Evolutionary conservation across 202 grass and related monocot species (phyloP), one percentile per base, ranked within the genome.

Genomic region (Bolboschoenoplectus hybrid): DNA sequence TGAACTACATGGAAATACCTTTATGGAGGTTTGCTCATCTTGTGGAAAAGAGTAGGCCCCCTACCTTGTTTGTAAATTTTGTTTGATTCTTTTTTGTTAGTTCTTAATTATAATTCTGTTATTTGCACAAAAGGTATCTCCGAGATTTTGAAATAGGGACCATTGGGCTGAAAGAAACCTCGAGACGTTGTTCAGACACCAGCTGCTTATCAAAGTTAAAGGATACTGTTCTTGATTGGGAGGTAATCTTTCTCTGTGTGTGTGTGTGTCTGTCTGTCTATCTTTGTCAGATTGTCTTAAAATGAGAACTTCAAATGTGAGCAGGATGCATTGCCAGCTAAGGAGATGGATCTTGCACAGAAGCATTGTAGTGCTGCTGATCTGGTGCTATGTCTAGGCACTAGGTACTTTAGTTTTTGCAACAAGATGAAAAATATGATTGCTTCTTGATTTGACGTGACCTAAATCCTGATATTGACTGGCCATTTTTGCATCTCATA

Each of bases 71-170:
- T 10, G 49, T 85, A 32, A 89, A 80, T 16, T 50, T 67, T 77
- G 13, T 81, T 82, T 81, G 74, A 2, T 85, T 45, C 2, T 35
- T 58, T 57, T 68, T 58, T 1, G 64, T 60, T 85, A 3, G 61
- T 61, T 83, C 19, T 86, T 44, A n/a, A 76, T 74, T 86, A 53
- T 65, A 86, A 14, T 81, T 58, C 43, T 76, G 51, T 79, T 53
- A 56, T 86, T 78, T 74, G 74, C 61, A 61, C 35, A 85, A 51
- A 90, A 97, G 95, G 88, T 97, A 95, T 82, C 46, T 97, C 67
- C 91, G 93, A 64, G 95, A 97, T 97, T 97, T 97, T 93, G 95
- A 95, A 89, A 90, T 97, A 64, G 95, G 95, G 90, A 97, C 95
- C 55, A 92, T 97, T 88, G 95, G 95, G 80, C 67, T 97, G 88